A percentile compares a stretch with the other conserved stretches of the same genome.
Evolutionary conservation across 768 basidiomycete genomes (phyloP).

Genomic region (Calvatia gigantea): DNA sequence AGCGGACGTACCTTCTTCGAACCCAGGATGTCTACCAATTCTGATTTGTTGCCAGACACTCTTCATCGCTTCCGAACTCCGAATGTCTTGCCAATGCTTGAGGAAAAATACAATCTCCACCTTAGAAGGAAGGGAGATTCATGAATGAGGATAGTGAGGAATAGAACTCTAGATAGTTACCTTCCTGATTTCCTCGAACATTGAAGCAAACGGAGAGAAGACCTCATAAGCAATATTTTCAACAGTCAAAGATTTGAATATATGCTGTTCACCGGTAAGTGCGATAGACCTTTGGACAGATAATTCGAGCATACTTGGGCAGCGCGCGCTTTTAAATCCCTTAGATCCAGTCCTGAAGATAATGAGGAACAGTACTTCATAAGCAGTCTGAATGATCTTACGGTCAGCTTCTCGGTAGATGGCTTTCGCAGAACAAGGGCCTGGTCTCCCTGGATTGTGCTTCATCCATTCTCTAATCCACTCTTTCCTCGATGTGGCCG

Average conservation of each 20-base stretch:
- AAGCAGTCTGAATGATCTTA: slow-evolving; percentile 32
- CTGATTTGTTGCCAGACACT: slow-evolving; percentile 85
- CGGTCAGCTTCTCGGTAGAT: slow-evolving; percentile 82
- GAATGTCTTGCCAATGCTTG: slow-evolving; percentile 79
- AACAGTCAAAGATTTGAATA: slow-evolving; percentile 68
- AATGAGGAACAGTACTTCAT: not conserved
- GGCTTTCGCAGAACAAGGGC: slow-evolving; percentile 80
- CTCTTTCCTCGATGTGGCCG: slow-evolving; percentile 39
- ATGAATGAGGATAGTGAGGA: slow-evolving; percentile 22
- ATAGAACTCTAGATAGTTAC: slow-evolving; percentile 25
- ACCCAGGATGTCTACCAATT: slow-evolving; percentile 79
- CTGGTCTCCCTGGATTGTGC: slow-evolving; percentile 56
- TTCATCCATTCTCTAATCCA: slow-evolving; percentile 75
- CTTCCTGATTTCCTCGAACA: slow-evolving; percentile 79
- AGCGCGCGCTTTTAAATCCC: slow-evolving; percentile 71
- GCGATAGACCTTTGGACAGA: not conserved
- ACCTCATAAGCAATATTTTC: slow-evolving; percentile 84
- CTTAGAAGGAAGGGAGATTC: slow-evolving; percentile 37
- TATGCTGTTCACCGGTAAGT: slow-evolving; percentile 45
- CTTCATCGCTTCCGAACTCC: slow-evolving; percentile 78
- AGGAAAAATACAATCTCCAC: slow-evolving; percentile 77
- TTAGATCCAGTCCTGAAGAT: slow-evolving; percentile 60
- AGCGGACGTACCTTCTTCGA: slow-evolving; percentile 65
- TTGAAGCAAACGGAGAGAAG: slow-evolving; percentile 81
- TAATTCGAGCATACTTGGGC: slow-evolving; percentile 34